Evolutionary conservation across 164 flowering plant species (phyloP), one percentile per base, ranked within the genome.

Genomic region (Magnolia sinica): DNA sequence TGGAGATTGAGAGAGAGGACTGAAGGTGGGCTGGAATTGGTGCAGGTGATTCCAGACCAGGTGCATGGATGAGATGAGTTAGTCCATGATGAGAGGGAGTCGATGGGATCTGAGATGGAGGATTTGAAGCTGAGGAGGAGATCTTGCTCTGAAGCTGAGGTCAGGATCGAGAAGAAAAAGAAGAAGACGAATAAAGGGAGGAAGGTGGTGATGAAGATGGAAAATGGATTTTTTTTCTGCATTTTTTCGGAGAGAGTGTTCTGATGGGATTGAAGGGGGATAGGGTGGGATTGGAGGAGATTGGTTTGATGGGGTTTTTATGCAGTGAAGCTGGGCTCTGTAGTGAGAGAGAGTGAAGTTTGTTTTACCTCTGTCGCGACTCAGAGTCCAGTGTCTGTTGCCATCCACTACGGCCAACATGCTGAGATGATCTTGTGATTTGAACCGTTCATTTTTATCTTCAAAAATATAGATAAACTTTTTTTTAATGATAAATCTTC

Each of bases 41-140:
- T 51, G 81, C 97, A 94, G 67, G 90, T 82, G 73, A 94, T 74
- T 9, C 98, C 98, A 76, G 91, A 81, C 98, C 98, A 94, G 88
- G 86, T 88, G 78, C 97, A 94, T 75, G 77, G 67, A 64, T 85
- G 88, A n/a, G 70, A 20, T 10, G 45, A 22, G 24, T 93, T 85
- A 50, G 84, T 49, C 98, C 98, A 94, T 37, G 81, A 72, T n/a
- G 94, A 88, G 67, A 94, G 96, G 79, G 76, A 75, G 80, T 84
- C 77, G 72, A 74, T 79, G 2, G 95, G 86, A 83, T 94, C 96
- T 66, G 83, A 79, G 84, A 92, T 80, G 89, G 91, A 84, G 81
- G 88, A 71, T 77, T 87, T 94, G 89, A 92, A 91, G 20, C 79
- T 79, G 64, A 91, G 92, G 50, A 94, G 90, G 51, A 79, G 76